A percentile compares a stretch with the other conserved stretches of the same genome.
Conservation (phyloP, 805 yeast species). For the Candida silvicultrix region DNA sequence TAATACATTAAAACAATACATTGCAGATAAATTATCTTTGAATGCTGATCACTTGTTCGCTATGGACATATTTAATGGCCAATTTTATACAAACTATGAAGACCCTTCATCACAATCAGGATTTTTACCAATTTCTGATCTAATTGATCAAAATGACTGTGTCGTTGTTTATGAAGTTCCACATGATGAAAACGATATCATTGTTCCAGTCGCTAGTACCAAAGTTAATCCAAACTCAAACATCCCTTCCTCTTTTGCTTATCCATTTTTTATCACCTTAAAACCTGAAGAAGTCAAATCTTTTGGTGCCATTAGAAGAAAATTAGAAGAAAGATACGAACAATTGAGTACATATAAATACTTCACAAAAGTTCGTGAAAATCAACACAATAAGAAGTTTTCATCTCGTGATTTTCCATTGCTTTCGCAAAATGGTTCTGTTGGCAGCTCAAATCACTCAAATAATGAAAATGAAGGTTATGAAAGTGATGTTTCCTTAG, state of each 20-base stretch:
- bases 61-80: constrained; percentile 59
- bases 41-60: constrained; percentile 37
- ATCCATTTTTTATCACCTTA: constrained; percentile 69
- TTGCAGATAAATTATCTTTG: constrained; percentile 41
- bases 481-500: constrained; percentile 43
- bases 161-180: constrained; percentile 57
- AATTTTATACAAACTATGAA: constrained; percentile 66
- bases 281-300: constrained; percentile 45
- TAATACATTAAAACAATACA: constrained; percentile 53
- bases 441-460: constrained; percentile 16
- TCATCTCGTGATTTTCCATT: constrained; percentile 30
- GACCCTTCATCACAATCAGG: constrained; percentile 42
- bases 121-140: constrained; percentile 60
- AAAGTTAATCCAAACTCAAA: constrained; percentile 28
- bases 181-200: constrained; percentile 36
- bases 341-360: constrained; percentile 40
- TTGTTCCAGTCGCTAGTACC: constrained; percentile 57
- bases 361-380: constrained; percentile 21
- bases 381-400: constrained; percentile 5
- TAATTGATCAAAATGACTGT: constrained; percentile 57
- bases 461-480: constrained; percentile 29
- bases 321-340: constrained; percentile 44
- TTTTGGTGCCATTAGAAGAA: constrained; percentile 50
- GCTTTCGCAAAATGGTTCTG: constrained; percentile 6
- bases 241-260: constrained; percentile 52